Evolutionary conservation across 116 monocot genomes (phyloP), one percentile per base, ranked within the genome.

Genomic region (Zostera marina): DNA sequence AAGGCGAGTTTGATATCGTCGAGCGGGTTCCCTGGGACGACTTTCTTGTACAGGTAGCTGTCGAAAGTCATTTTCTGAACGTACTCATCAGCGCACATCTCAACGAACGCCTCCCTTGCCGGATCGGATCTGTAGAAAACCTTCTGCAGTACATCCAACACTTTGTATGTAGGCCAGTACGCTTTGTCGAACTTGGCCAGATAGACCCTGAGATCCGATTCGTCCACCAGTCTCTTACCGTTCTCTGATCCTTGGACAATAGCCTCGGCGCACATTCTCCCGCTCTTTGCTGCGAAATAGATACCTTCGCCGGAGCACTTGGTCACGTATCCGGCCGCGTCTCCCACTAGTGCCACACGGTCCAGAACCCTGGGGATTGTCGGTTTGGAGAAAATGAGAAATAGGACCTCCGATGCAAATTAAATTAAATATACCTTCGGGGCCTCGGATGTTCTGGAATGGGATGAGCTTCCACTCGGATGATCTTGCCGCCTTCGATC

Each of bases 31-130:
- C 94, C 94, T 0, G 94, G 88, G 59, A 74, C 81, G 8, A 94
- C 94, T 32, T 44, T 41, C 79, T 94, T 94, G 82, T 94, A 94
- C 41, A 94, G 60, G 65, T 94, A 94, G 63, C 94, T 94, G 51
- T 94, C 84, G 59, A 94, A 94, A 7, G 94, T 94, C 94, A 94
- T 94, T 79, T 84, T 94, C 77, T 94, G 94, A 17, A 94, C 94
- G 43, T 94, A 94, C 52, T 94, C 84, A 59, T 94, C 94, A 7
- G 80, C 84, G 70, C 94, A 94, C 94, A 94, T 88, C 82, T 94
- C 82, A 4, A 94, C 94, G 47, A 94, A 94, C 4, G 94, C 94
- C 73, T 94, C 88, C 41, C 85, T 76, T 11, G 94, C 88, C 0
- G 88, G 76, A 71, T 94, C 88, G 4, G 85, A 88, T 9, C 94